These are phyloP conservation scores for Leccinum imitatum DNA, from an alignment of 768 basidiomycete species.

Conservation along the genomic window DNA sequence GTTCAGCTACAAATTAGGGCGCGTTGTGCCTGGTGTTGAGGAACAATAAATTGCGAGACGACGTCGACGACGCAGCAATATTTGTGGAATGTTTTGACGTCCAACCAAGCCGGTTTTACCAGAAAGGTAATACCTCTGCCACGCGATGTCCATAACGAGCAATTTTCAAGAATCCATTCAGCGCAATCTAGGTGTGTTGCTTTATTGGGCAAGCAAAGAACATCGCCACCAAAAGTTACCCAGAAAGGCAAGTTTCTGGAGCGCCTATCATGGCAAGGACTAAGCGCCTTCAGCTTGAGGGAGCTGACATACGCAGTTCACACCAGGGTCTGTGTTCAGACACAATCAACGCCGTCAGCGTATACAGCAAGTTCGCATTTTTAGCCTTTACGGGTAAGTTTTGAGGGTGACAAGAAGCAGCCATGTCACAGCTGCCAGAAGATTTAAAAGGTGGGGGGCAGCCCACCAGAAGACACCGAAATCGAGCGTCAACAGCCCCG, in stretches of 20 bases:
- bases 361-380: constrained; percentile 20
- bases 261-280: neutral
- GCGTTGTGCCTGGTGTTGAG: neutral
- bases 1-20: neutral
- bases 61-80: neutral
- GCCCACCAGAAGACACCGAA: constrained; percentile 17
- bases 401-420: constrained; percentile 14
- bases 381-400: constrained; percentile 31
- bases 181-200: constrained; percentile 24
- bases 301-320: constrained; percentile 32
- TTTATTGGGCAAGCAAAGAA: constrained; percentile 14
- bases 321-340: constrained; percentile 25
- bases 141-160: constrained; percentile 19
- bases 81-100: neutral
- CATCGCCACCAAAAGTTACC: constrained; percentile 28
- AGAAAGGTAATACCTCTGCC: constrained; percentile 6
- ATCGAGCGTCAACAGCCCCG: constrained; percentile 5
- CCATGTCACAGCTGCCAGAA: constrained; percentile 16
- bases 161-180: constrained; percentile 15
- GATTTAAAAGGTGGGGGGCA: constrained; percentile 28
- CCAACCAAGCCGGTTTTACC: neutral
- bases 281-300: constrained; percentile 13
- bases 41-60: neutral
- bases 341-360: constrained; percentile 25
- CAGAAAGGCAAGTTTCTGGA: constrained; percentile 17